Evolutionary conservation across 306 rosid genomes (phyloP), one percentile per base, ranked within the genome.

Genomic region (Abrus pulchellus): DNA sequence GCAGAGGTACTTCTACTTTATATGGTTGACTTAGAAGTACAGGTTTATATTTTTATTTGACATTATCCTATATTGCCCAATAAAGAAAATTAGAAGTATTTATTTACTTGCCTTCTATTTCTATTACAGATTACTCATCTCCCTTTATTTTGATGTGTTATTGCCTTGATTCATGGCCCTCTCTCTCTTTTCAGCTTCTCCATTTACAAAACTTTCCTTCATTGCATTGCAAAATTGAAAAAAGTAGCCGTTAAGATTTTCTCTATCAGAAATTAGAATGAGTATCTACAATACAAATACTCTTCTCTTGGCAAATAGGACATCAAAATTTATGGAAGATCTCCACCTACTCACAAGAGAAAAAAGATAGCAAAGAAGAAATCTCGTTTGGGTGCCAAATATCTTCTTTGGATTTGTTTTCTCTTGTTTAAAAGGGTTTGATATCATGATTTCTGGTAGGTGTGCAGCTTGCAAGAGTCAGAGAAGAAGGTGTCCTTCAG

Each of bases 391-490:
- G 60, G 38, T 62, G 49, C 2, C 32, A 14, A 5, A 70, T 66
- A 61, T 84, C 84, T 38, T 57, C 3, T 33, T 63, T 71, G 27
- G 87, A 84, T 87, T 80, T 76, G 4, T 27, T 59, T n/a, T 28
- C 13, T 11, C 20, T 20, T 20, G 20, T 27, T 78, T 74, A 2
- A 20, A 3, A 54, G 48, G 6, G 62, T 60, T 83, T 28, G 70
- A 76, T 54, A 79, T 6, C 54, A 83, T 83, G 82, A 76, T 72
- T 30, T 57, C 62, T 5, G 82, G 81, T 74, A 87, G 90, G 12
- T 93, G 92, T 85, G 95, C 92, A 32, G 95, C 94, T 84, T 92
- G 97, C 77, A 92, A 88, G 86, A 86, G 84, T 85, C 86, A 90
- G 50, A 93, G 96, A 84, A 89, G 94, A 70, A 90, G 73, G 52